A percentile compares a stretch with the other conserved stretches of the same genome.
Conservation (phyloP, 2,329 filamentous ascomycete species). For the Rhinocladiella similis region DNA sequence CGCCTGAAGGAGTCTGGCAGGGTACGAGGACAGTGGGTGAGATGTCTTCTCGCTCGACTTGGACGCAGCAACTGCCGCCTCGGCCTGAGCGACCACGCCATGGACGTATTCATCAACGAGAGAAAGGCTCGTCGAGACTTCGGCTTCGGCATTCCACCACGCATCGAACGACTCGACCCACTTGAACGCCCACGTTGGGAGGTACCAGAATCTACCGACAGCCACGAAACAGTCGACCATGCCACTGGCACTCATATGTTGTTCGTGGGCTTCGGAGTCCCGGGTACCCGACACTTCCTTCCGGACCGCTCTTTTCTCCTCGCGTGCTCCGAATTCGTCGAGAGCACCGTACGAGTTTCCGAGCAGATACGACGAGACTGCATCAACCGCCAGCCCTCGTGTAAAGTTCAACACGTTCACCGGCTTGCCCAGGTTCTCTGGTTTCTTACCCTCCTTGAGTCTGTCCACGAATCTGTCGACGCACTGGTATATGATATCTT, state of each 20-base stretch:
- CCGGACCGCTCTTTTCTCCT: constrained; percentile 13
- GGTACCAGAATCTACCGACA: constrained; percentile 56
- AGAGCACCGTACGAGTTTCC: constrained; percentile 52
- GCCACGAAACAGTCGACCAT: constrained; percentile 59
- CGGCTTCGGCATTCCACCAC: constrained; percentile 24
- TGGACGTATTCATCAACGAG: constrained; percentile 28
- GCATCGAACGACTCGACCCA: constrained; percentile 24
- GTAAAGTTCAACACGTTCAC: constrained; percentile 53
- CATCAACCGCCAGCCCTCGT: constrained; percentile 55
- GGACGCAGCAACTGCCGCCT: constrained; percentile 9
- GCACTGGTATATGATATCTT: constrained; percentile 41
- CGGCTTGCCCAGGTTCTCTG: constrained; percentile 27
- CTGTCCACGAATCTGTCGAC: constrained; percentile 45
- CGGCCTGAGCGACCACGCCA: constrained; percentile 21
- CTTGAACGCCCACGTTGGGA: constrained; percentile 42
- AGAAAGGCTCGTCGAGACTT: constrained; percentile 22
- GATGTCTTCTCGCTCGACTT: constrained; percentile 14
- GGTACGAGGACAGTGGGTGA: constrained; percentile 24
- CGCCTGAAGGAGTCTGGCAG: constrained; percentile 26
- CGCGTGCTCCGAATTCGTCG: constrained; percentile 32
- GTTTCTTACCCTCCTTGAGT: constrained; percentile 37
- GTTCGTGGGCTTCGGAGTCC: constrained; percentile 14
- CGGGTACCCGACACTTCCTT: constrained; percentile 22
- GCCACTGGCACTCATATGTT: constrained; percentile 39
- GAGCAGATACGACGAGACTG: constrained; percentile 56